Base-by-base conservation (phyloP, 805 yeast genomes). In the Candida xiaguanensis region DNA sequence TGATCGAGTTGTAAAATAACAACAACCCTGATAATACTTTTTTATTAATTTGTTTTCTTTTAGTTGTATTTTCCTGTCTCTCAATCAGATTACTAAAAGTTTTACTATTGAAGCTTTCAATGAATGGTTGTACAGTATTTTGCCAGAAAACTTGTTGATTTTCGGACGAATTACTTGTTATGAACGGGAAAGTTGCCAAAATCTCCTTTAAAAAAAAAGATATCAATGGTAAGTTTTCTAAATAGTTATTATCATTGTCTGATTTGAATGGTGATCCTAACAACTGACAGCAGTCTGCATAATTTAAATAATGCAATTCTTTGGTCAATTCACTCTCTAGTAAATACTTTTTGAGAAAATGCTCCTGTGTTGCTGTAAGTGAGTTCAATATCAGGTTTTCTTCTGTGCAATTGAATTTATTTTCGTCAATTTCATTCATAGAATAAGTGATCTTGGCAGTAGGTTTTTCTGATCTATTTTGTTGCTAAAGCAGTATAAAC, bases 281-380 rank as follows among this genome's bases (percentile, higher is more conserved):
- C 36, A 74, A 63, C 28, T 84, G 68, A 29, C 91, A 65, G 9
- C 89, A 82, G 14, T 75, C 64, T 23, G 79, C 76, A 43, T 79
- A 77, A 44, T 80, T 74, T 29, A 89, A 60, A 16, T 57, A 58
- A 20, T 67, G 74, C 30, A 88, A 66, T 57, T 91, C 99, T 4
- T 69, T 54, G 9, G 72, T 69, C 23, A 89, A 61, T 52, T 85
- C 76, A 9, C 74, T 66, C 45, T 77, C 74, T 19, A 91, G 63
- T 13, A 91, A 69, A 60, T 86, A 90, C 51, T 95, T 79, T 59
- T 91, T 91, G 39, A 93, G 71, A 58, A 84, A 85, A 53, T 91
- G 97, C 59, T 88, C 95, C 56, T 90, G 87, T 0, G 75, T 68
- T 2, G 90, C 77, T 5, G 31, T 29, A 13, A 36, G 39, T 18